These are phyloP conservation scores for Fusarium neocosmosporiellum DNA, from an alignment of 2,329 filamentous ascomycete species.

Conservation along the genomic window DNA sequence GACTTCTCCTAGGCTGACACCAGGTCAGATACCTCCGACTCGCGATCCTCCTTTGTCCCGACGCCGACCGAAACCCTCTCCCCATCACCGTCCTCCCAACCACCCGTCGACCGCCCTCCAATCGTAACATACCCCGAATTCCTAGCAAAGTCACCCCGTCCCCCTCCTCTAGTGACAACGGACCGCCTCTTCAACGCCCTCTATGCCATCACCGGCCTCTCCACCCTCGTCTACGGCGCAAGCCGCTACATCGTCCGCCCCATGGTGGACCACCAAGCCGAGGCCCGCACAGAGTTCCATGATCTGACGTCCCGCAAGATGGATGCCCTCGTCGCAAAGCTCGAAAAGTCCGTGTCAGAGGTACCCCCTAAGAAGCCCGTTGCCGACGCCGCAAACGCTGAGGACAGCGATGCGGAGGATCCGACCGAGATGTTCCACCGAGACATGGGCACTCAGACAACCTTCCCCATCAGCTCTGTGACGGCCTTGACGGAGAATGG, in stretches of 20 bases:
- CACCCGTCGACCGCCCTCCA: constrained; percentile 62
- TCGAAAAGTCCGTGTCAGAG: constrained; percentile 69
- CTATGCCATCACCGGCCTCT: constrained; percentile 67
- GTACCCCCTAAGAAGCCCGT: constrained; percentile 58
- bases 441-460: constrained; percentile 84
- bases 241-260: constrained; percentile 76
- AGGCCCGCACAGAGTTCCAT: constrained; percentile 65
- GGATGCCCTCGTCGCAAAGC: constrained; percentile 58
- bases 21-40: constrained; percentile 14
- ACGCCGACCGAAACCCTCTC: constrained; percentile 40
- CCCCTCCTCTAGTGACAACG: constrained; percentile 72
- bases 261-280: constrained; percentile 65
- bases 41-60: constrained; percentile 22
- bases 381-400: constrained; percentile 39
- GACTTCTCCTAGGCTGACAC: neutral
- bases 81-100: constrained; percentile 36
- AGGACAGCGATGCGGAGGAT: constrained; percentile 64
- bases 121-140: constrained; percentile 80
- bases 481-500: constrained; percentile 19
- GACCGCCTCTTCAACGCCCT: constrained; percentile 68
- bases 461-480: constrained; percentile 46
- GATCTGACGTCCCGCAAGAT: constrained; percentile 60
- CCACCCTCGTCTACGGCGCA: constrained; percentile 76
- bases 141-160: constrained; percentile 65
- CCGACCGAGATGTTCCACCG: constrained; percentile 85